These are phyloP conservation scores for Stagonosporopsis cucurbitacearum DNA, from an alignment of 2,329 filamentous ascomycete species.

Conservation along the genomic window DNA sequence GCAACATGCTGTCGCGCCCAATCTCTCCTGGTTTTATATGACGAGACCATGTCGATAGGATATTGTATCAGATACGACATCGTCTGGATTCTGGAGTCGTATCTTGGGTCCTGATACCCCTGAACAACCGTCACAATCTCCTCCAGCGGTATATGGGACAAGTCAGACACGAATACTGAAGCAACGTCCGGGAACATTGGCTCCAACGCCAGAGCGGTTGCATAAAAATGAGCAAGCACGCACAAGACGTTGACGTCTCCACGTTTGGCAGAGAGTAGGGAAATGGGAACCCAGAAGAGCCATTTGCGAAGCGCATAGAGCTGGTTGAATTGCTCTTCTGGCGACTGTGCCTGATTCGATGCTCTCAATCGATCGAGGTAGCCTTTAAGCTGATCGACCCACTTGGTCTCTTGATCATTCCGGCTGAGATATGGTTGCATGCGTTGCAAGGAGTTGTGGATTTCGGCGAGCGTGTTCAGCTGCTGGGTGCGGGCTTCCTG, in stretches of 20 bases:
- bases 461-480: conserved; percentile 47
- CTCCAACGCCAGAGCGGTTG: conserved; percentile 84
- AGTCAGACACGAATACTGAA: conserved; percentile 73
- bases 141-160: conserved; percentile 82
- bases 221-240: conserved; percentile 90
- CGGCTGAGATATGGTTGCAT: conserved; percentile 53
- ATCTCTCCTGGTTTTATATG: conserved; percentile 51
- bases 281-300: conserved; percentile 94
- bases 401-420: conserved; percentile 56
- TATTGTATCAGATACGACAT: conserved; percentile 56
- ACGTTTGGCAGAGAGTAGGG: conserved; percentile 77
- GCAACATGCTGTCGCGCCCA: conserved; percentile 49
- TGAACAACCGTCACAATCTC: conserved; percentile 81
- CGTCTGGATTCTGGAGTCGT: conserved; percentile 51
- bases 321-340: conserved; percentile 87
- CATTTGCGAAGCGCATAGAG: conserved; percentile 87
- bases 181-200: conserved; percentile 91
- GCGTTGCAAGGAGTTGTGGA: conserved; percentile 52
- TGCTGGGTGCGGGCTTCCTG: conserved; percentile 66
- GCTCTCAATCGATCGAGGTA: conserved; percentile 55
- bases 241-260: conserved; percentile 79
- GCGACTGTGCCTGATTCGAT: conserved; percentile 54
- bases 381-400: conserved; percentile 56
- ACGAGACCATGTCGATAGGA: conserved; percentile 52
- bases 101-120: conserved; percentile 48